phyloP scores from a whole-genome alignment of 495 filamentous ascomycete genomes.

The Amorphotheca resinae region DNA sequence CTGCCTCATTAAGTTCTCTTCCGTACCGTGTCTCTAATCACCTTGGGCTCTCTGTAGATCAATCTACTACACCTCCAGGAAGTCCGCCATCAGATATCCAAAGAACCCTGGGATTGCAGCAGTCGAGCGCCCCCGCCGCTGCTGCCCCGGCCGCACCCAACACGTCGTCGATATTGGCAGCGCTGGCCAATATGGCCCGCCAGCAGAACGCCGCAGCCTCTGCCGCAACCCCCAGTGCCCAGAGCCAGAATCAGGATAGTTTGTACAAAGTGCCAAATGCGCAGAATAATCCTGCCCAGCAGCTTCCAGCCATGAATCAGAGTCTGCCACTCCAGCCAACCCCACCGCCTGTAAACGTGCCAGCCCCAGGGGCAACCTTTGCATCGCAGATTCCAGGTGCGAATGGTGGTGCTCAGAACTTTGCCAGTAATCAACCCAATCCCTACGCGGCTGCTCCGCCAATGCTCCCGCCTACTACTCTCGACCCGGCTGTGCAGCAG shows the following conservation, averaged over 20 bases:
- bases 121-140: slow-evolving; percentile 23
- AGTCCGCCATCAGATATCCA: slow-evolving; percentile 54
- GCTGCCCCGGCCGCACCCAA: slow-evolving; percentile 32
- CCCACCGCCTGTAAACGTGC: slow-evolving; percentile 45
- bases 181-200: slow-evolving; percentile 74
- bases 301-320: slow-evolving; percentile 14
- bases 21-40: slow-evolving; percentile 20
- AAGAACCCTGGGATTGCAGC: slow-evolving; percentile 26
- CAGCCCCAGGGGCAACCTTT: slow-evolving; percentile 37
- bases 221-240: slow-evolving; percentile 36
- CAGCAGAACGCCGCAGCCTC: slow-evolving; percentile 51
- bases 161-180: slow-evolving; percentile 65
- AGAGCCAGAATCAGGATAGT: slow-evolving; percentile 34
- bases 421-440: slow-evolving; percentile 33
- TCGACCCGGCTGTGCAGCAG: slow-evolving; percentile 40
- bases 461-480: slow-evolving; percentile 21
- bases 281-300: slow-evolving; percentile 28
- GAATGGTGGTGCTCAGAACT: slow-evolving; percentile 24
- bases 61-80: slow-evolving; percentile 71
- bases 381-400: slow-evolving; percentile 35
- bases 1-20: neutral
- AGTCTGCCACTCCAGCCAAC: slow-evolving; percentile 15
- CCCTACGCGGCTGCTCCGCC: slow-evolving; percentile 31
- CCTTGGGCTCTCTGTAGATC: slow-evolving; percentile 25
- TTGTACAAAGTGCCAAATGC: slow-evolving; percentile 44